Base-by-base conservation (phyloP, 2,329 filamentous ascomycete genomes). In the Dothistroma pini region DNA sequence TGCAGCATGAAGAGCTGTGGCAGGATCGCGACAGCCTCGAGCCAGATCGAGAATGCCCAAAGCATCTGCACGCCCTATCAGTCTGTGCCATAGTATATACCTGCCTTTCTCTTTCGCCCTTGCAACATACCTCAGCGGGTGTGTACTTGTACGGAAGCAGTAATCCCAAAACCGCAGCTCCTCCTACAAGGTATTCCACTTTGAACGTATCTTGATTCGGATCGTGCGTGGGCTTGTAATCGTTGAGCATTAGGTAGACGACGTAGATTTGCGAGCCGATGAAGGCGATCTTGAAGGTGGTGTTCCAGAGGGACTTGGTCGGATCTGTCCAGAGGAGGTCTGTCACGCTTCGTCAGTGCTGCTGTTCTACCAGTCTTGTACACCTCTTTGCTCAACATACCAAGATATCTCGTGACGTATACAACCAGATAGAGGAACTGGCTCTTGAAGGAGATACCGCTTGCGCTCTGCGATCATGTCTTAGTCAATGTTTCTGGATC, bases 1-100 rank as follows among this genome's bases (percentile, higher is more conserved):
- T 99, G 95, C 66, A 99, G 83, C 91, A 99, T 96, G 78, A 99
- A 97, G 57, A 99, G 85, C 80, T 99, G 95, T 1, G 95, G 95
- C 63, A 99, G 84, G 70, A 99, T 99, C 56, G 95, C 95, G 19
- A 99, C 95, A 4, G 90, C 89, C 80, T 99, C 95, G 34, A 99
- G 85, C 95, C 95, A 99, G 76, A 99, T 97, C 57, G 90, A 96
- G 77, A 97, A 99, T 22, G 95, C 89, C 95, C 95, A 99, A 54
- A 96, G 83, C 65, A 99, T 91, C 85, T 97, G 52, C 2, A 1
- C n/a, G 16, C 38, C 25, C 16, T 56, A 21, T 47, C 25, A 29
- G 50, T 68, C 48, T 53, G 38, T 14, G 14, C 29, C 54, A 64
- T 48, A 62, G 57, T 53, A 48, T 34, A 14, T 31, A n/a, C 51